phyloP scores from a whole-genome alignment of 176 grass and related monocot genomes.

The Paspalum vaginatum region DNA sequence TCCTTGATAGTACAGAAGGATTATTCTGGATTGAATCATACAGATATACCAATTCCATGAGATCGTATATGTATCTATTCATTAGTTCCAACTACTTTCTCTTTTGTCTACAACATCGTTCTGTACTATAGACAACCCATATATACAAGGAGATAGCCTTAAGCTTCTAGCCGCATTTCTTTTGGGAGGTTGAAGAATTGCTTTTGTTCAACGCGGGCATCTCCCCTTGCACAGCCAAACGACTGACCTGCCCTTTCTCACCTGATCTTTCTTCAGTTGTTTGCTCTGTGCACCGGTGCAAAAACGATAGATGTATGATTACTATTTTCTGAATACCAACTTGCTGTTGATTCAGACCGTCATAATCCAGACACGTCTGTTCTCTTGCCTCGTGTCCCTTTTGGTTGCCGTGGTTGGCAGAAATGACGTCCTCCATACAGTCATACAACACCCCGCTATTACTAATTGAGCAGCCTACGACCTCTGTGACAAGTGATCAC shows the following conservation, averaged over 20 bases:
- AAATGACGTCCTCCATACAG: neutral
- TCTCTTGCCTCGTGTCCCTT: neutral
- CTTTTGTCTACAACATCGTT: too few relatives aligned
- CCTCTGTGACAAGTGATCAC: too few relatives aligned
- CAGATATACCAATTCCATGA: too few relatives aligned
- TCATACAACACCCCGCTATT: neutral
- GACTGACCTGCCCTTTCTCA: constrained; percentile 14
- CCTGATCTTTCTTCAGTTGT: neutral
- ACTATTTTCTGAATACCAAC: neutral
- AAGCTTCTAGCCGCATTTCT: neutral
- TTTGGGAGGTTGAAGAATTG: neutral
- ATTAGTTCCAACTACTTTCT: too few relatives aligned
- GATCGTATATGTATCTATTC: too few relatives aligned
- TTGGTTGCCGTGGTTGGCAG: constrained; percentile 17
- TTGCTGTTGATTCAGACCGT: neutral
- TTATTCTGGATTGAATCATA: neutral
- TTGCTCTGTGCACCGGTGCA: neutral
- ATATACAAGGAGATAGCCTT: too few relatives aligned
- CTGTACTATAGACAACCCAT: too few relatives aligned
- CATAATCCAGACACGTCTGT: neutral
- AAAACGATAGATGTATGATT: neutral
- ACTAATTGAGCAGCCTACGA: neutral
- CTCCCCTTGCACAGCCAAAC: neutral
- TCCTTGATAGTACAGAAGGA: neutral
- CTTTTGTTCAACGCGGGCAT: constrained; percentile 11